phyloP scores from a whole-genome alignment of 495 filamentous ascomycete genomes.

The Xylaria curta region DNA sequence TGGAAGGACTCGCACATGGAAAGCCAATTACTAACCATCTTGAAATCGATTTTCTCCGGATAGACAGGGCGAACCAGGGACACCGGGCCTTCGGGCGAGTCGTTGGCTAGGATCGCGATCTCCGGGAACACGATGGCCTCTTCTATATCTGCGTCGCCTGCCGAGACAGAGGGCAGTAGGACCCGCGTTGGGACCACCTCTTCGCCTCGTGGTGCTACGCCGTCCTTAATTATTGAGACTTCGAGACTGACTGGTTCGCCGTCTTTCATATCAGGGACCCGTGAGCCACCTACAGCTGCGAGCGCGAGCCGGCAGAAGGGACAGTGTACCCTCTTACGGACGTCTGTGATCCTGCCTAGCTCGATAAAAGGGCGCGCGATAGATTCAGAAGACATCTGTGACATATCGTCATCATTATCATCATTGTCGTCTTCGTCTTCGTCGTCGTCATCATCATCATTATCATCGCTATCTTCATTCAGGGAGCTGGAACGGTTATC shows the following conservation, averaged over 20 bases:
- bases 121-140: slow-evolving; percentile 20
- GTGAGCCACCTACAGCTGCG: slow-evolving; percentile 16
- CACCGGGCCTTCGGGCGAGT: not conserved
- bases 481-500: not conserved
- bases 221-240: not conserved
- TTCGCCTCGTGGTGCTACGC: not conserved
- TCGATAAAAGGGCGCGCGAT: not conserved
- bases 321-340: slow-evolving; percentile 6
- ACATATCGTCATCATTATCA: not conserved
- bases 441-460: not conserved
- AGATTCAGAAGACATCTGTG: not conserved
- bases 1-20: not conserved
- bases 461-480: not conserved
- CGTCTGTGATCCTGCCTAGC: slow-evolving; percentile 5
- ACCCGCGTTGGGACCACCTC: not conserved
- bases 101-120: slow-evolving; percentile 25
- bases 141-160: not conserved
- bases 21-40: not conserved
- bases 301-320: slow-evolving; percentile 25
- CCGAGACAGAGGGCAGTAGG: slow-evolving; percentile 3
- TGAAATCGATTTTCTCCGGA: slow-evolving; percentile 3
- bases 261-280: not conserved
- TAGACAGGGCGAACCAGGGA: not conserved
- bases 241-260: slow-evolving; percentile 12
- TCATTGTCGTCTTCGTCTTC: not conserved